Base-by-base conservation (phyloP, 1,284 basidiomycete genomes). In the Cronartium ribicola region DNA sequence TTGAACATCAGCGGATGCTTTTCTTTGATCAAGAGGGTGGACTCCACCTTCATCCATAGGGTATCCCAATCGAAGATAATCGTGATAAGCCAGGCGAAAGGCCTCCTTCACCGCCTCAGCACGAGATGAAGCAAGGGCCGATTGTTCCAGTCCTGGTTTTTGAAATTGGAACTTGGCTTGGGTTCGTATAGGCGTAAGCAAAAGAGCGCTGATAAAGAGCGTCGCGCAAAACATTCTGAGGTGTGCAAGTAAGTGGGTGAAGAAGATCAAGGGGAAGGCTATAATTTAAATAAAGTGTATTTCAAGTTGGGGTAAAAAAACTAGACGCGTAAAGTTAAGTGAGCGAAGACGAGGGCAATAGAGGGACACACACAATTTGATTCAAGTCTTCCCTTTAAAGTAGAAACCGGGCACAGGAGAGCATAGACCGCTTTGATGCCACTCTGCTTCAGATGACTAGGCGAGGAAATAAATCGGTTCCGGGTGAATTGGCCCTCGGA, bases 21-120 rank as follows among this genome's bases (percentile, higher is more conserved):
- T 36, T 37, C 13, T 14, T 43, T 17, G 4, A 65, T 65, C 51
- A 51, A 10, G 20, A 36, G 46, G 36, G 51, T 17, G 17, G 13
- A 44, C 48, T 65, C n/a, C 10, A 74, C 71, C 57, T 62, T 74
- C 71, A 22, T 74, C 71, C 4, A 6, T 41, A 14, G 71, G 71
- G 22, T 48, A 74, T 41, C 65, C 71, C 11, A 29, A 67, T 17
- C 46, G 44, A 39, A 74, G 46, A 39, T 74, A 74, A 46, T 74
- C 64, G 62, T 66, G 29, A 64, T 66, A 67, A 43, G 71, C 71
- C 29, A 22, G n/a, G 17, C 36, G 5, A 37, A 74, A 66, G 37
- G 48, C 43, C 20, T 13, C 8, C 20, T 67, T 66, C 13, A 74
- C 64, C 14, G 40, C 40, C 51, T 62, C 71, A 13, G 71, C 64